phyloP scores from a whole-genome alignment of 371 early-diverging fungal species.

The Mortierella sp. region DNA sequence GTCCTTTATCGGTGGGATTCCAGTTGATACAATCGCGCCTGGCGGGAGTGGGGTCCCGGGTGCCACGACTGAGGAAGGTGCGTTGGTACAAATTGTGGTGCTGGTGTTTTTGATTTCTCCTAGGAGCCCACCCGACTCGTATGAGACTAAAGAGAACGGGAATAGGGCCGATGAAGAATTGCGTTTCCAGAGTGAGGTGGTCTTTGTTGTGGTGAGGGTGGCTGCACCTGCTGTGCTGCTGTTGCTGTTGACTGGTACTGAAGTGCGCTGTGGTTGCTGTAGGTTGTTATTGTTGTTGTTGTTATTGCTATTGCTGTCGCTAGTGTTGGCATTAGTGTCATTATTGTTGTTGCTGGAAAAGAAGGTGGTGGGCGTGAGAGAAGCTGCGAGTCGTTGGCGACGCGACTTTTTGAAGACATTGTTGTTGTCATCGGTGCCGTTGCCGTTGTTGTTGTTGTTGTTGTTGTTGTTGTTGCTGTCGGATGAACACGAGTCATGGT shows the following conservation, averaged over 20 bases:
- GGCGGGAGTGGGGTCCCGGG: conserved; percentile 38
- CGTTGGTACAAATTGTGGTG: conserved; percentile 33
- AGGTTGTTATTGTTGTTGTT: not conserved
- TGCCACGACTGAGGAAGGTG: conserved; percentile 25
- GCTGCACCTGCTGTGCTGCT: not conserved
- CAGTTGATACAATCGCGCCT: conserved; percentile 36
- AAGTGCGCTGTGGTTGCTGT: conserved; percentile 14
- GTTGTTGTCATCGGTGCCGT: not conserved
- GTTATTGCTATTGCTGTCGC: not conserved
- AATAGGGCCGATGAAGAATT: conserved; percentile 24
- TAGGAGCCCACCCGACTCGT: conserved; percentile 40
- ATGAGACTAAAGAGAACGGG: conserved; percentile 40
- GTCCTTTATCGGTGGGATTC: conserved; percentile 14
- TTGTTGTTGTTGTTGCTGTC: not conserved
- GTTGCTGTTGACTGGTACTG: not conserved
- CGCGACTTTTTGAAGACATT: not conserved
- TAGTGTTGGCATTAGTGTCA: not conserved
- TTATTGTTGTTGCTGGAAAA: not conserved
- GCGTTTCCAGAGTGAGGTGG: conserved; percentile 29
- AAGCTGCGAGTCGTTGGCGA: not conserved
- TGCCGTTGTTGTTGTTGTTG: not conserved
- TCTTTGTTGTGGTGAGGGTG: conserved; percentile 3
- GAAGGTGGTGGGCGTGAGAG: conserved; percentile 4
- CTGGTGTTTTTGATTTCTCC: conserved; percentile 40
- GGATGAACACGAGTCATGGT: not conserved